Evolutionary conservation across 1,284 basidiomycete genomes (phyloP).

Genomic region (Polyporus tsugae): DNA sequence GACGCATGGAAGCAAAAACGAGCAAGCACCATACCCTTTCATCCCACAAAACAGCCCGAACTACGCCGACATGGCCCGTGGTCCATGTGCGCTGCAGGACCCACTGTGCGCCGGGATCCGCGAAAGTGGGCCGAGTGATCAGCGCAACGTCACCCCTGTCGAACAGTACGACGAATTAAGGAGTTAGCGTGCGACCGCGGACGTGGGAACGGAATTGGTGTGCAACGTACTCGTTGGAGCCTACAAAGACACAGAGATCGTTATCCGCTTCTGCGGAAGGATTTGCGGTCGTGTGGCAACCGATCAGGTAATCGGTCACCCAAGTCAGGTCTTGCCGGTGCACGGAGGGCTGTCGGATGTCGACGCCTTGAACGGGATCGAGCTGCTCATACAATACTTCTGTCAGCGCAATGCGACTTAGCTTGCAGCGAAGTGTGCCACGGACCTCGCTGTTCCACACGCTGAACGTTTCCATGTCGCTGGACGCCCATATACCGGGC

Average conservation of each 20-base stretch:
- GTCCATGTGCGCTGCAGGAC: conserved; percentile 42
- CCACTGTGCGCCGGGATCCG: conserved; percentile 41
- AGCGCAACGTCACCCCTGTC: conserved; percentile 47
- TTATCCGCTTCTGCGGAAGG: conserved; percentile 39
- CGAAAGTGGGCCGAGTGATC: conserved; percentile 38
- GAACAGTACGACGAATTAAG: background rate
- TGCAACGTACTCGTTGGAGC: conserved; percentile 47
- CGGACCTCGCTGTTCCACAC: conserved; percentile 71
- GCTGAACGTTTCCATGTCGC: conserved; percentile 88
- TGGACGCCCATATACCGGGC: conserved; percentile 69
- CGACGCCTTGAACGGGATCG: conserved; percentile 43
- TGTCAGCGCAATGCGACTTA: background rate
- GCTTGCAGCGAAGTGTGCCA: background rate
- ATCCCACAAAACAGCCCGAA: conserved; percentile 46
- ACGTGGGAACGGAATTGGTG: background rate
- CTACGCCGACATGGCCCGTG: conserved; percentile 44
- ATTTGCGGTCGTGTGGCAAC: conserved; percentile 41
- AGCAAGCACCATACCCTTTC: conserved; percentile 38
- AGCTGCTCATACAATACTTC: conserved; percentile 36
- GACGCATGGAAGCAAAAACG: background rate
- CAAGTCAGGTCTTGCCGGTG: conserved; percentile 46
- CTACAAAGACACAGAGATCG: conserved; percentile 46
- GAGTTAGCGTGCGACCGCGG: background rate
- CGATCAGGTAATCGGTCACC: conserved; percentile 52
- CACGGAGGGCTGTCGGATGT: conserved; percentile 47